These are phyloP conservation scores for Talaromyces stipitatus DNA, from an alignment of 495 filamentous ascomycete species.

Conservation along the genomic window DNA sequence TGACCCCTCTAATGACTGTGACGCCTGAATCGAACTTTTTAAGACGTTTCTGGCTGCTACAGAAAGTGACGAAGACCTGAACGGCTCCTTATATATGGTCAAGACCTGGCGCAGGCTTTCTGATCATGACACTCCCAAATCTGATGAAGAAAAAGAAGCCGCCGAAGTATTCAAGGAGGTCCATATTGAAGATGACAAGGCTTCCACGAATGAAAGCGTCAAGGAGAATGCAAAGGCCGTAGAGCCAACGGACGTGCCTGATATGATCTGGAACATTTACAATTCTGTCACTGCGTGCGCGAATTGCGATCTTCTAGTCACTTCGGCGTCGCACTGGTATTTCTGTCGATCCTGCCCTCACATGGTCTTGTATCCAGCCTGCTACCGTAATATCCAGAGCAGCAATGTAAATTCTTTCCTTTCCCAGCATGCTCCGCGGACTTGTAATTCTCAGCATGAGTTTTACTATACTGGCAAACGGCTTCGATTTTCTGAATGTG, in stretches of 20 bases:
- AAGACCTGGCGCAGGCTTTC: not conserved
- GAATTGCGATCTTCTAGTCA: not conserved
- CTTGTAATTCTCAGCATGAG: not conserved
- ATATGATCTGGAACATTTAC: not conserved
- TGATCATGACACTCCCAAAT: not conserved
- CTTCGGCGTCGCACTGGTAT: not conserved
- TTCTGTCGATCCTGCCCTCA: not conserved
- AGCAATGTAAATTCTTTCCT: not conserved
- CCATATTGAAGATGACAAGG: not conserved
- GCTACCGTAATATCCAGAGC: not conserved
- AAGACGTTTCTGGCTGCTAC: not conserved
- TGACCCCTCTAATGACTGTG: not conserved
- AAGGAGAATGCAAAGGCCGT: not conserved
- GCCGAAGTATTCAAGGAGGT: not conserved
- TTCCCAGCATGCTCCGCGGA: not conserved
- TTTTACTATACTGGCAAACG: not conserved
- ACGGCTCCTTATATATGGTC: not conserved
- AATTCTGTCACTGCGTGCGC: not conserved
- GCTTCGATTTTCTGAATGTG: not conserved
- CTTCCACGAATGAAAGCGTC: not conserved
- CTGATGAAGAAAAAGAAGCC: not conserved
- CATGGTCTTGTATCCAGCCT: not conserved
- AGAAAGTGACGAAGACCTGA: not conserved
- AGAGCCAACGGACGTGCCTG: not conserved
- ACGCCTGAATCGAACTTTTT: not conserved